phyloP scores from a whole-genome alignment of 345 rosid genomes.

The Mercurialis annua region DNA sequence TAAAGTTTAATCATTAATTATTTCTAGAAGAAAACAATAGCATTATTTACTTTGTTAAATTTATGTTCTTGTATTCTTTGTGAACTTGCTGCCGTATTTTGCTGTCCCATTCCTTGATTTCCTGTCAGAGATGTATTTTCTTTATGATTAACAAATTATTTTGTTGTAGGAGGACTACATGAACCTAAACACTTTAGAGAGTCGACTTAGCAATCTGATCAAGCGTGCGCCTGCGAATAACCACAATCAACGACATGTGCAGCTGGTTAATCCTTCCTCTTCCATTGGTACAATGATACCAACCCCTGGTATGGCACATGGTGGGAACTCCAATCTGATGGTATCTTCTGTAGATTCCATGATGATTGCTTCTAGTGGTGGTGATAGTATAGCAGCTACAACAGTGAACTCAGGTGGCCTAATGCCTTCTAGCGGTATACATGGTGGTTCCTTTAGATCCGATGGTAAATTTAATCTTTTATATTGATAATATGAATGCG shows the following conservation, averaged over 20 bases:
- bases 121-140: background rate
- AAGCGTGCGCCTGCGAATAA: conserved; percentile 33
- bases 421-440: conserved; percentile 49
- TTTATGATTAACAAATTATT: conserved; percentile 5
- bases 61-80: background rate
- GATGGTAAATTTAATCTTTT: conserved; percentile 40
- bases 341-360: conserved; percentile 60
- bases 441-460: conserved; percentile 45
- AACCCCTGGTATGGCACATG: conserved; percentile 77
- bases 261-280: conserved; percentile 55
- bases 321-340: conserved; percentile 50
- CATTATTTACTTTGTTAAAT: background rate
- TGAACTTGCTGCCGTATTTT: background rate
- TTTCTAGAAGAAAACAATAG: background rate
- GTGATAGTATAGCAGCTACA: conserved; percentile 46
- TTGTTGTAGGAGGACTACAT: conserved; percentile 72
- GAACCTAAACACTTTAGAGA: conserved; percentile 65
- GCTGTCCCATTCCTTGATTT: background rate
- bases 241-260: conserved; percentile 47
- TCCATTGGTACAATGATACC: conserved; percentile 82
- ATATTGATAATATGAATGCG: conserved; percentile 2
- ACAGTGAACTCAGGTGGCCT: conserved; percentile 47
- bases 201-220: conserved; percentile 51
- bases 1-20: background rate
- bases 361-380: conserved; percentile 43